Conservation (phyloP, 805 yeast genomes). For the Candida awuae region DNA sequence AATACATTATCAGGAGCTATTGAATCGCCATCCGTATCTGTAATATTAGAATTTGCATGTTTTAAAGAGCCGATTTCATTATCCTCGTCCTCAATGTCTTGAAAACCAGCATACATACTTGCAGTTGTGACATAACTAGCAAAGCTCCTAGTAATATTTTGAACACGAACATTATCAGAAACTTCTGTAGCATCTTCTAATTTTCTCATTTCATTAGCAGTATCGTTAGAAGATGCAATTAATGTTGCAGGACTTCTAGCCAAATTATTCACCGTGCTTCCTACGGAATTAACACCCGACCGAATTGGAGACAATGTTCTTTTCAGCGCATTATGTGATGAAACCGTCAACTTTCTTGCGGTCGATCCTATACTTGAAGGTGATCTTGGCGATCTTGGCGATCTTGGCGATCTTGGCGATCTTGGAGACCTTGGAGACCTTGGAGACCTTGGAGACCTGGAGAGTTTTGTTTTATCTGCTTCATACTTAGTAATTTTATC, state of each 20-base stretch:
- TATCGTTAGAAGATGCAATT: too few relatives aligned
- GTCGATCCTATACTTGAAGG: neutral
- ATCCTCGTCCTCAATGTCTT: constrained; percentile 28
- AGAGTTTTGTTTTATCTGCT: too few relatives aligned
- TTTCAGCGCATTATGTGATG: constrained; percentile 21
- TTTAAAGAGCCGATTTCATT: constrained; percentile 11
- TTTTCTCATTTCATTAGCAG: too few relatives aligned
- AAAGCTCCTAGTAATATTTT: constrained; percentile 43
- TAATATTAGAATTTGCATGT: neutral
- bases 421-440: too few relatives aligned
- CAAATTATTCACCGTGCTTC: neutral
- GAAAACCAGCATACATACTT: constrained; percentile 40
- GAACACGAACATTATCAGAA: constrained; percentile 11
- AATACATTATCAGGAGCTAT: constrained; percentile 3
- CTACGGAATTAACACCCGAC: neutral
- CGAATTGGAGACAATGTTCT: constrained; percentile 12
- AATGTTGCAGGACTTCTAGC: too few relatives aligned
- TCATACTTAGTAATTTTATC: too few relatives aligned
- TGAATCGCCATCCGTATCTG: constrained; percentile 1
- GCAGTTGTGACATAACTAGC: constrained; percentile 51
- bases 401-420: too few relatives aligned
- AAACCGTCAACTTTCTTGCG: constrained; percentile 15
- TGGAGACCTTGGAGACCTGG: too few relatives aligned
- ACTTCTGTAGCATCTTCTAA: neutral
- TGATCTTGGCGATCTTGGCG: too few relatives aligned